Evolutionary conservation across 164 flowering plant species (phyloP).

Genomic region (Nymphaea thermarum): DNA sequence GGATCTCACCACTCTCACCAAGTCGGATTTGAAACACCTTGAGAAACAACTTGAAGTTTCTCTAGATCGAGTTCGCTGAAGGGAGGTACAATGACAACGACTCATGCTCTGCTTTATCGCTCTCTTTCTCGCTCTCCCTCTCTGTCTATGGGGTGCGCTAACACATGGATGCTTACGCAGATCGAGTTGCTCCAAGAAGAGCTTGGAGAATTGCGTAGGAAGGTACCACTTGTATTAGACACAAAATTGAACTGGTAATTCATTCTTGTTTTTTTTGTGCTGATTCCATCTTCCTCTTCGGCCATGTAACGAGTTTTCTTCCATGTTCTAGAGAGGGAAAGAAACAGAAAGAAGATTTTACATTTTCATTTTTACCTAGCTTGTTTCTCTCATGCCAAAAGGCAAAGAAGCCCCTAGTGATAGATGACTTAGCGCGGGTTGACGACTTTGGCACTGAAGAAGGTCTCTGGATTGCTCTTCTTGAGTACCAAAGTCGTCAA

Average conservation of each 20-base stretch:
- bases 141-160: not conserved
- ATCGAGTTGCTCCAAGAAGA: slow-evolving; percentile 30
- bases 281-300: too few species aligned
- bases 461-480: too few species aligned
- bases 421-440: too few species aligned
- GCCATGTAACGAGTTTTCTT: not conserved
- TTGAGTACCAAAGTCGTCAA: too few species aligned
- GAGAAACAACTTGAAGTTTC: slow-evolving; percentile 30
- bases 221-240: too few species aligned
- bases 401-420: slow-evolving; percentile 16
- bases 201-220: slow-evolving; percentile 18
- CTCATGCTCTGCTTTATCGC: not conserved
- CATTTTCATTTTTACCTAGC: slow-evolving; percentile 10
- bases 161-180: slow-evolving; percentile 10
- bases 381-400: slow-evolving; percentile 10
- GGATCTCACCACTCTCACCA: slow-evolving; percentile 15
- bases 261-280: too few species aligned
- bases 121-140: not conserved
- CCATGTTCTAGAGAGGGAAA: not conserved
- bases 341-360: not conserved
- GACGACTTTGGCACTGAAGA: too few species aligned
- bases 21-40: slow-evolving; percentile 21
- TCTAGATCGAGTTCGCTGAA: slow-evolving; percentile 22
- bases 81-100: slow-evolving; percentile 21
- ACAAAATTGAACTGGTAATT: not conserved